Evolutionary conservation across 441 rosid genomes (phyloP).

Genomic region (Isatis lusitanica): DNA sequence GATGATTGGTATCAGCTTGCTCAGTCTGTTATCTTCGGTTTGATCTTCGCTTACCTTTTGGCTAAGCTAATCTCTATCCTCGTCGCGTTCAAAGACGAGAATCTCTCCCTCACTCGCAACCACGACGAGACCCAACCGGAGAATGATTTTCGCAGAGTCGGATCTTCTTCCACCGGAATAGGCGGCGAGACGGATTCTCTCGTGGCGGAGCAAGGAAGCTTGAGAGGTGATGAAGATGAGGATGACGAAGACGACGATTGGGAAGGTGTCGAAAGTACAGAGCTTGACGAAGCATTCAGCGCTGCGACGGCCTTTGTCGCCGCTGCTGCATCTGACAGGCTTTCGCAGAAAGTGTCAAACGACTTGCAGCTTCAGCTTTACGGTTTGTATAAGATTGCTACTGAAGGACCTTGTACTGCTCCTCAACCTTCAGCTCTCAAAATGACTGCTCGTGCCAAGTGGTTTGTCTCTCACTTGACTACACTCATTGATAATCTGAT

Average conservation of each 20-base stretch:
- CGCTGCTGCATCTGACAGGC: conserved; percentile 65
- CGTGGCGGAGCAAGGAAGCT: conserved; percentile 75
- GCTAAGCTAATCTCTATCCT: conserved; percentile 79
- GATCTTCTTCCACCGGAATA: conserved; percentile 12
- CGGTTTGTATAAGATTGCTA: conserved; percentile 78
- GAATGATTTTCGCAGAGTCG: conserved; percentile 1
- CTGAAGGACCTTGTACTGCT: conserved; percentile 79
- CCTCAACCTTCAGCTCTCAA: conserved; percentile 84
- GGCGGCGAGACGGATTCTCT: conserved; percentile 52
- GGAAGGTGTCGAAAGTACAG: conserved; percentile 88
- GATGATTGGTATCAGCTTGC: conserved; percentile 70
- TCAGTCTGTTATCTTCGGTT: conserved; percentile 65
- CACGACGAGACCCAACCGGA: conserved; percentile 14
- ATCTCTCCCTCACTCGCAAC: conserved; percentile 55
- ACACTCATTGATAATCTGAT: neutral
- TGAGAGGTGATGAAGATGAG: conserved; percentile 52
- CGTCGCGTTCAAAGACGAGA: conserved; percentile 68
- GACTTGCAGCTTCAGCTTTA: conserved; percentile 77
- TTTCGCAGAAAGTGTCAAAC: conserved; percentile 55
- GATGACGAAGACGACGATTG: conserved; percentile 59
- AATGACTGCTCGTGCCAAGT: conserved; percentile 86
- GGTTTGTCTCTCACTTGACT: conserved; percentile 39
- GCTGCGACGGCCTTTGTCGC: conserved; percentile 82
- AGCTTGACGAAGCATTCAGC: conserved; percentile 72
- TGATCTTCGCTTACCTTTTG: conserved; percentile 73